phyloP scores from a whole-genome alignment of 805 yeast genomes.

The Cyberlindnera mrakii region DNA sequence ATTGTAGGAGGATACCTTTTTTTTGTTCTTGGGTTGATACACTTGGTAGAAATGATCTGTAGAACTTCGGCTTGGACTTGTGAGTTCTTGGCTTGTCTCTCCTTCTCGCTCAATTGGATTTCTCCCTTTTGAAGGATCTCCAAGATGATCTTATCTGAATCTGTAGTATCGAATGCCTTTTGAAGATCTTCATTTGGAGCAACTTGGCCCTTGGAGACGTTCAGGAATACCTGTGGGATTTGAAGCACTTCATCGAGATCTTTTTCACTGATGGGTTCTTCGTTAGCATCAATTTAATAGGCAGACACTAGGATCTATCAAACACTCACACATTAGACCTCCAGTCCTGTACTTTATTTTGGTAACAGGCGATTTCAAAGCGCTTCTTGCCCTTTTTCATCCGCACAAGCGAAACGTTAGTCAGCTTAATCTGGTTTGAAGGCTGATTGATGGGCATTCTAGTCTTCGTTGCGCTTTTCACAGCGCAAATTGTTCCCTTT shows the following conservation, averaged over 20 bases:
- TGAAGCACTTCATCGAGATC: constrained; percentile 94
- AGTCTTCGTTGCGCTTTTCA: background rate
- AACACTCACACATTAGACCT: constrained; percentile 52
- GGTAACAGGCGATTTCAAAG: constrained; percentile 94
- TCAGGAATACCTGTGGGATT: constrained; percentile 88
- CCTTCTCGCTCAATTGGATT: constrained; percentile 90
- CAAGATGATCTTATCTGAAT: constrained; percentile 65
- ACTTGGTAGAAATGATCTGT: constrained; percentile 78
- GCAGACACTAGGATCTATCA: no score
- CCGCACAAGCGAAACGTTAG: constrained; percentile 89
- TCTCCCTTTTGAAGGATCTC: constrained; percentile 90
- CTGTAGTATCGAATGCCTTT: constrained; percentile 68
- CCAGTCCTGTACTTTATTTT: constrained; percentile 95
- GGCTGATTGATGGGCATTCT: constrained; percentile 76
- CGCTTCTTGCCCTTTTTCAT: constrained; percentile 88
- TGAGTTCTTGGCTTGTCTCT: constrained; percentile 66
- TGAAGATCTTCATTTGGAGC: constrained; percentile 82
- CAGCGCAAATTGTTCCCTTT: constrained; percentile 1
- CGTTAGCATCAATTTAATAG: constrained; percentile 1
- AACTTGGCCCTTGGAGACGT: constrained; percentile 90
- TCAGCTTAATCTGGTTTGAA: constrained; percentile 76
- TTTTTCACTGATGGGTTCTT: constrained; percentile 46
- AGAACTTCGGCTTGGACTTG: constrained; percentile 79
- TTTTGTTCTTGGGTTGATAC: constrained; percentile 83
- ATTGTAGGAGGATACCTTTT: constrained; percentile 93